Conservation (phyloP, 164 flowering plant genomes). For the Berberis vulgaris region DNA sequence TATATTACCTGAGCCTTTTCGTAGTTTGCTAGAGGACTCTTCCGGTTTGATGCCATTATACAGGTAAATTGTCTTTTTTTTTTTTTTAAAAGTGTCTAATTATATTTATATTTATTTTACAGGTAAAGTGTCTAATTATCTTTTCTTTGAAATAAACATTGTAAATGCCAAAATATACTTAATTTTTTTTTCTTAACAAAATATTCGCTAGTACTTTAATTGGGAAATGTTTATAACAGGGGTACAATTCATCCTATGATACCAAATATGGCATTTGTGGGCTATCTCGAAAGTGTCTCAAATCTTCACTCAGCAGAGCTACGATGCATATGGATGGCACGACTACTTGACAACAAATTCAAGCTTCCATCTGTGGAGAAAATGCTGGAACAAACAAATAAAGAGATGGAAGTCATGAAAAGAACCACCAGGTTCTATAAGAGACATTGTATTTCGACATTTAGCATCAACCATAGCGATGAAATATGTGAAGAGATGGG, state of each 20-base stretch:
- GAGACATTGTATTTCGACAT: constrained; percentile 81
- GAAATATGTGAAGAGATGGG: constrained; percentile 95
- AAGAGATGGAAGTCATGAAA: constrained; percentile 63
- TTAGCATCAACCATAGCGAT: constrained; percentile 75
- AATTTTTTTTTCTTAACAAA: no score
- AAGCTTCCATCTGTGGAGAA: constrained; percentile 61
- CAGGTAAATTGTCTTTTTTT: constrained; percentile 31
- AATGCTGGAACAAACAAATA: constrained; percentile 52
- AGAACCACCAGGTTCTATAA: constrained; percentile 77
- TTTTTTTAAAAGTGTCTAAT: no score
- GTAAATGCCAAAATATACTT: no score
- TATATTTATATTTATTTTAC: no score
- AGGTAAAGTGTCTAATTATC: no score
- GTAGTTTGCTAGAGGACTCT: constrained; percentile 38
- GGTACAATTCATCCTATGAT: constrained; percentile 79
- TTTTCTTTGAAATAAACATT: no score
- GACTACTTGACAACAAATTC: constrained; percentile 46
- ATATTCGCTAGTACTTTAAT: no score
- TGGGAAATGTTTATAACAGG: constrained; percentile 18
- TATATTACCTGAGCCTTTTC: constrained; percentile 70
- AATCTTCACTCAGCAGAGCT: constrained; percentile 76
- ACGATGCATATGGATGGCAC: constrained; percentile 70
- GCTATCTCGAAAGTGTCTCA: constrained; percentile 75
- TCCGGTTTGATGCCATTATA: constrained; percentile 73
- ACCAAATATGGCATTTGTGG: constrained; percentile 83